phyloP scores from a whole-genome alignment of 2,329 filamentous ascomycete species.

The Paraconiothyrium sp. region DNA sequence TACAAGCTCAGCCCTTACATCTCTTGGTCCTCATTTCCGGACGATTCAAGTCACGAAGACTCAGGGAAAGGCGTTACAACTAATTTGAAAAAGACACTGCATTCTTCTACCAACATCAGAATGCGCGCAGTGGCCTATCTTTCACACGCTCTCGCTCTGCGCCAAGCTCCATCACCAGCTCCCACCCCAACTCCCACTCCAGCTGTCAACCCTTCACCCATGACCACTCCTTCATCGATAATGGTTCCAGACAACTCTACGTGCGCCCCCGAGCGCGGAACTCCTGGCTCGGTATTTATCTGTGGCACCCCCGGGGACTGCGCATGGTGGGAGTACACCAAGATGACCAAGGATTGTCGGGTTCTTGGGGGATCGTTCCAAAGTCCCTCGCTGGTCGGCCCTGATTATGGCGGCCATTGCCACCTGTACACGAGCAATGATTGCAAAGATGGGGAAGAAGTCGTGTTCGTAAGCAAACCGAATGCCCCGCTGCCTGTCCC shows the following conservation, averaged over 20 bases:
- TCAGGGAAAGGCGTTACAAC: no score
- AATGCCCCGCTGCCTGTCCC: neutral
- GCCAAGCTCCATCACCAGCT: neutral
- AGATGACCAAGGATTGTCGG: neutral
- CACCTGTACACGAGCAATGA: neutral
- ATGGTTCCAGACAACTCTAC: neutral
- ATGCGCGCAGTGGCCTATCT: conserved; percentile 9
- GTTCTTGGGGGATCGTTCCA: neutral
- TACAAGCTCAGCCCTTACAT: no score
- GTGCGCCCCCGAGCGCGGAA: neutral
- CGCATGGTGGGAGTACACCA: neutral
- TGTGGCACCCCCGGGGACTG: neutral
- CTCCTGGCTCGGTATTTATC: neutral
- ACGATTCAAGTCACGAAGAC: no score
- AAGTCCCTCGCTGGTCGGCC: neutral
- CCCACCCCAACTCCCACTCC: neutral
- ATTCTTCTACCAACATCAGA: neutral
- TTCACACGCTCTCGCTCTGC: conserved; percentile 2
- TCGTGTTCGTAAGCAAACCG: neutral
- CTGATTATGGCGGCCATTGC: neutral
- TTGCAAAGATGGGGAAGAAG: neutral
- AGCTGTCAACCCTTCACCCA: neutral
- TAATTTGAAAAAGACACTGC: no score
- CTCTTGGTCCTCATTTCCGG: no score
- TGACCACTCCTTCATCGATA: neutral